Base-by-base conservation (phyloP, 2,329 filamentous ascomycete genomes). In the Ophioceras dolichostomum region DNA sequence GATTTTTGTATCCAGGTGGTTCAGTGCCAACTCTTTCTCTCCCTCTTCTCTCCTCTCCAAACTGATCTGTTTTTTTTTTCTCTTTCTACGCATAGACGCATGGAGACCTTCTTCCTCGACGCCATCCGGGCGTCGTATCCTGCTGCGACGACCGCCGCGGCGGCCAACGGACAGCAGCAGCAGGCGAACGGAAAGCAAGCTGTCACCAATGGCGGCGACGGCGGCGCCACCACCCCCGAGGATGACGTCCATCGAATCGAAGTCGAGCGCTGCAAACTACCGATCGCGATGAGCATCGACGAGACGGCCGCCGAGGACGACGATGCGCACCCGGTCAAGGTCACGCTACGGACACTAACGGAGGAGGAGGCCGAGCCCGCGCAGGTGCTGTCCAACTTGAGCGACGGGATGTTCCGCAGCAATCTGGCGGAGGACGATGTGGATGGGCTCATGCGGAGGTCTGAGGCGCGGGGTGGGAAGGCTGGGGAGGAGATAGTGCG, bases 41-140 rank as follows among this genome's bases (percentile, higher is more conserved):
- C n/a, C n/a, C n/a, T n/a, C n/a, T n/a, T n/a, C n/a, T n/a, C n/a
- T n/a, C n/a, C n/a, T n/a, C n/a, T n/a, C n/a, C n/a, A n/a, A n/a
- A n/a, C n/a, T n/a, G n/a, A n/a, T n/a, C n/a, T n/a, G n/a, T n/a
- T n/a, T n/a, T n/a, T n/a, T n/a, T n/a, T n/a, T n/a, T n/a, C n/a
- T n/a, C n/a, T n/a, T n/a, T n/a, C n/a, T n/a, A n/a, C n/a, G n/a
- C n/a, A n/a, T n/a, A n/a, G n/a, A 3, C 70, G 79, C 2, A 74
- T 84, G 41, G 80, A 85, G 49, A 61, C 67, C 1, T 79, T 78
- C 50, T 76, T 82, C 42, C 26, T 49, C 34, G 41, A 44, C 34
- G 39, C 49, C 31, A 48, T 52, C 39, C 36, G 24, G 14, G 32
- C 35, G 8, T 39, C 38, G n/a, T 37, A 43, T 17, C 21, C 31